These are phyloP conservation scores for Euryodendron excelsum DNA, from an alignment of 148 eudicot species.

Conservation along the genomic window DNA sequence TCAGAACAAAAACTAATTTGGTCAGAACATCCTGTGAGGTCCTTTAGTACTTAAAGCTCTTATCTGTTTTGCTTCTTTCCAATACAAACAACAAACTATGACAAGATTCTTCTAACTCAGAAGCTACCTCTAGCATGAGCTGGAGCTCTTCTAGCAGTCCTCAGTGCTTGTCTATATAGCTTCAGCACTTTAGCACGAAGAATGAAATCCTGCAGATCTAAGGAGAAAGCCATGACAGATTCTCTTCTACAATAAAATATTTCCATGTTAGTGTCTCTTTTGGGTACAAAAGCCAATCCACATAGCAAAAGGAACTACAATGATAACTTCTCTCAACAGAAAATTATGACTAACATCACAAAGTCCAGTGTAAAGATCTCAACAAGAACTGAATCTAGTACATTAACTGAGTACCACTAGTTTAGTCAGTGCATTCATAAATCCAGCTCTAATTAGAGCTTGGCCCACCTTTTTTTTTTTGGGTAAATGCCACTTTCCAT, in stretches of 20 bases:
- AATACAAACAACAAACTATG: background rate
- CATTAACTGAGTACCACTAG: background rate
- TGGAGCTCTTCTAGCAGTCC: constrained; percentile 82
- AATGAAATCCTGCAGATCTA: constrained; percentile 77
- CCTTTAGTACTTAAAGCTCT: background rate
- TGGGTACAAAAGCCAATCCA: background rate
- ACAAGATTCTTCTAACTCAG: background rate
- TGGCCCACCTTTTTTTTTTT: background rate
- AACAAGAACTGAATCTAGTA: background rate
- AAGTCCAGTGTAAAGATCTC: background rate
- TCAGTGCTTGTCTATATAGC: constrained; percentile 79
- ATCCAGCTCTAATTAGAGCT: background rate
- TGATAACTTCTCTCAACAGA: background rate
- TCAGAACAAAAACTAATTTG: background rate
- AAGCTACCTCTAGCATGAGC: constrained; percentile 55
- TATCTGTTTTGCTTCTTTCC: background rate
- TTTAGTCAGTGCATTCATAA: background rate
- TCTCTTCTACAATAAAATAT: constrained; percentile 13
- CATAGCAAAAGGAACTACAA: background rate
- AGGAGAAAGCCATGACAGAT: constrained; percentile 47
- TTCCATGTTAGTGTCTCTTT: constrained; percentile 3
- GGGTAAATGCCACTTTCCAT: background rate
- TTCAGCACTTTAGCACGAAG: constrained; percentile 83
- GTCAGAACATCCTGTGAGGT: background rate
- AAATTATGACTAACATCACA: background rate